Evolutionary conservation across 306 rosid species (phyloP).

Genomic region (Castanea mollissima): DNA sequence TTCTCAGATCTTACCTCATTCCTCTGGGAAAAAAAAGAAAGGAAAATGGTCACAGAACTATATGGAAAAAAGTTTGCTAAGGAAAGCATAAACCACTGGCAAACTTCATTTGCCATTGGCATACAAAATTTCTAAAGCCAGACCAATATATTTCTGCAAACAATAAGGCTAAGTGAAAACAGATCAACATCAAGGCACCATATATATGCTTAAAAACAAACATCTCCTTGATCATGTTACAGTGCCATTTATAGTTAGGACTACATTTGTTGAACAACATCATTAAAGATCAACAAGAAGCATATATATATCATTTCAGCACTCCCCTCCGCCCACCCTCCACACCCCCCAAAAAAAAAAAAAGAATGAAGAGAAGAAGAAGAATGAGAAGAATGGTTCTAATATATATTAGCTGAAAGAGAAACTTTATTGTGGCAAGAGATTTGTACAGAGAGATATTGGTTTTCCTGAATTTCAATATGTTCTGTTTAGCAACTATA

Average conservation of each 20-base stretch:
- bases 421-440: no score
- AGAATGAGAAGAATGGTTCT: neutral
- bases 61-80: constrained; percentile 6
- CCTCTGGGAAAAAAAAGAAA: constrained; percentile 45
- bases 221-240: neutral
- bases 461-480: no score
- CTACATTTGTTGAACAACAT: neutral
- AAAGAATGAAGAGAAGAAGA: neutral
- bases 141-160: constrained; percentile 2
- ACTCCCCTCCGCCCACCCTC: no score
- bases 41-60: constrained; percentile 3
- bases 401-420: neutral
- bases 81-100: constrained; percentile 16
- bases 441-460: no score
- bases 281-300: neutral
- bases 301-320: neutral
- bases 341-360: neutral
- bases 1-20: constrained; percentile 33
- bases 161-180: neutral
- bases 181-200: neutral
- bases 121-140: neutral
- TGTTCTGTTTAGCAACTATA: neutral
- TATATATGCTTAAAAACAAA: neutral
- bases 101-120: constrained; percentile 2
- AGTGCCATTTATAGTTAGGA: neutral